Evolutionary conservation across 179 eudicot genomes (phyloP), one percentile per base, ranked within the genome.

Genomic region (Pouteria campechiana): DNA sequence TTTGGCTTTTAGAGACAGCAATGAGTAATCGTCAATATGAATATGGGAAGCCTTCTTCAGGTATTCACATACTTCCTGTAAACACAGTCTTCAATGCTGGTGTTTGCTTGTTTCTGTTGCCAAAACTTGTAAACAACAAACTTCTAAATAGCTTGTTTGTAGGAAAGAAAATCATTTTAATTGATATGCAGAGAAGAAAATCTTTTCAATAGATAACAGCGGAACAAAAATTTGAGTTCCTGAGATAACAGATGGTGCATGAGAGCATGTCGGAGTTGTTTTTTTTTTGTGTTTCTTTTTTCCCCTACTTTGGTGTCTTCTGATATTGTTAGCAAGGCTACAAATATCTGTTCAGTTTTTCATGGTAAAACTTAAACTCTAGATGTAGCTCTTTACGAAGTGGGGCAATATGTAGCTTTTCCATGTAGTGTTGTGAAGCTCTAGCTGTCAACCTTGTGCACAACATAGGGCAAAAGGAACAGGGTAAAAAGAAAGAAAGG

Each of bases 11-110:
- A 28, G 55, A 33, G 25, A 36, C 53, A 50, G 59, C 63, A 59
- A 69, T 69, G 75, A 67, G 60, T 32, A 19, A 23, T 15, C 46
- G 32, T 42, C 41, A 15, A 12, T 47, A 47, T 21, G 29, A 30
- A 25, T 37, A 42, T n/a, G 55, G 52, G 43, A 49, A 47, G 21
- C 61, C 56, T 31, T 12, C 70, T n/a, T 53, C 70, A 58, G 55
- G 70, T 58, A 36, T 52, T 51, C 25, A 15, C 17, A 15, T 37
- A 16, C 34, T 1, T 7, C 16, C 31, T 37, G 18, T 24, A 5
- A 19, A 5, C 24, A 20, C 4, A 17, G 13, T 16, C 9, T 47
- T 23, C 20, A 15, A 15, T 19, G 10, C 6, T 17, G n/a, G 27
- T 12, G 12, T 50, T 11, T n/a, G 4, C 37, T 36, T 17, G 19